Base-by-base conservation (phyloP, 225 moss, liverwort and hornwort species). In the Physcomitrellopsis africana region DNA sequence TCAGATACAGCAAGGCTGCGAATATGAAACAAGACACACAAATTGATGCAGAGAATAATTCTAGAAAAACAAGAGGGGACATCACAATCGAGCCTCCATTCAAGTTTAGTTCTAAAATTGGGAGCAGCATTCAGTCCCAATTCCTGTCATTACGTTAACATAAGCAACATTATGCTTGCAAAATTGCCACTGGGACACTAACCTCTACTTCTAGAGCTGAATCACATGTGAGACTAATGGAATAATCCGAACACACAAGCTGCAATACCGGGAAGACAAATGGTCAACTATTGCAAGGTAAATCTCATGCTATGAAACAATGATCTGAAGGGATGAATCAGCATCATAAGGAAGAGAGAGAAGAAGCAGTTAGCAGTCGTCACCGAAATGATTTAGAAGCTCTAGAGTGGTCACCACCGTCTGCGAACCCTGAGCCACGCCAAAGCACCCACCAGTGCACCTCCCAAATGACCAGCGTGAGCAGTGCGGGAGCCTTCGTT, bases 401-500 rank as follows among this genome's bases (percentile, higher is more conserved):
- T n/a, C 51, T 63, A 20, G 22, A 11, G 16, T 12, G 52, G 41
- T 68, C 82, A 77, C 82, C 85, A 83, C 19, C 80, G 71, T 55
- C 79, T 69, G 66, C 85, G 85, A 60, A 83, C 59, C 15, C 80
- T 62, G 29, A 96, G 68, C 83, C 87, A 96, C 23, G 96, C 92
- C 65, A 88, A 60, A 13, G 86, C 81, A 57, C 94, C 96, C 51
- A 88, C 80, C 41, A 88, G 76, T 9, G 96, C 96, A 54, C 96
- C 96, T n/a, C 96, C 96, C 53, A 96, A 78, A 65, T 96, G 96
- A 12, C 89, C 96, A 48, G 94, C 90, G 55, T 89, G 89, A n/a
- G 83, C 86, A 3, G 86, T 86, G 49, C 89, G 83, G 0, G 86
- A 89, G 77, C 86, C 86, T 53, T 86, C 86, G n/a, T 89, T 83